Evolutionary conservation across 768 basidiomycete species (phyloP).

Genomic region (Lactarius akahatsu): DNA sequence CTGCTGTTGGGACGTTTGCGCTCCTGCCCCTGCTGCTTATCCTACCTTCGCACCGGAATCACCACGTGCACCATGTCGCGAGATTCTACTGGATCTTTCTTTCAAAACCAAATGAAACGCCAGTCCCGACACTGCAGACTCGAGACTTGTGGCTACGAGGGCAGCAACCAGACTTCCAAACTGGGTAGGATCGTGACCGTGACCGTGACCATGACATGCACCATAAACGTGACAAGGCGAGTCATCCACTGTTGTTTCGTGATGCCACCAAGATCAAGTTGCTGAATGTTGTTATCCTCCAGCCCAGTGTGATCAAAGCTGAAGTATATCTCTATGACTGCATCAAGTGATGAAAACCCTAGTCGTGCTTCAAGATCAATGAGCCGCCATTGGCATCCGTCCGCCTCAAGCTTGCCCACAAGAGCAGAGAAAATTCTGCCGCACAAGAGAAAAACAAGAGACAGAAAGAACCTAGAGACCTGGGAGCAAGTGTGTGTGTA

Average conservation of each 20-base stretch:
- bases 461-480: background rate
- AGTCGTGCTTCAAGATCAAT: conserved; percentile 14
- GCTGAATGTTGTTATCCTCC: conserved; percentile 8
- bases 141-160: background rate
- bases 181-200: background rate
- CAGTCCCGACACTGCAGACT: background rate
- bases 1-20: background rate
- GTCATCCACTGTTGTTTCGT: conserved; percentile 7
- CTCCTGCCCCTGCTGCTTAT: background rate
- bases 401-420: background rate
- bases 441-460: background rate
- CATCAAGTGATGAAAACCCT: conserved; percentile 13
- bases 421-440: background rate
- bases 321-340: conserved; percentile 12
- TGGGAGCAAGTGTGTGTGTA: conserved; percentile 1
- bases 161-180: background rate
- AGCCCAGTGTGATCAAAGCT: conserved; percentile 21
- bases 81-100: background rate
- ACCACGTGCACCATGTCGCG: background rate
- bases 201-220: background rate
- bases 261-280: conserved; percentile 7
- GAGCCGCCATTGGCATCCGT: background rate
- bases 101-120: background rate
- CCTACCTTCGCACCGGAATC: background rate
- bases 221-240: conserved; percentile 11